Conservation (phyloP, 306 rosid genomes). For the Trifolium subterraneum region DNA sequence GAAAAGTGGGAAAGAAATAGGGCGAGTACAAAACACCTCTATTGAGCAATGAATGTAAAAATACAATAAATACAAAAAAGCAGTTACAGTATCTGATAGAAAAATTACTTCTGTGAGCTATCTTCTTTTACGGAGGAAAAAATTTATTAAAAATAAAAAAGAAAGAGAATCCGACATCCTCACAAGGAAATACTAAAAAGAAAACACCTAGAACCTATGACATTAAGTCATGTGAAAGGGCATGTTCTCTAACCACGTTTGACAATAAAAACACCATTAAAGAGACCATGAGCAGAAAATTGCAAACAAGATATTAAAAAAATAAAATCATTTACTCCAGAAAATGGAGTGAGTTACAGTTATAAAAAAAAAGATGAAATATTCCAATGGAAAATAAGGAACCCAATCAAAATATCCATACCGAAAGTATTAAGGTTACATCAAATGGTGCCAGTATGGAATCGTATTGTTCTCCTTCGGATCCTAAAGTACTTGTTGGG, state of each 20-base stretch:
- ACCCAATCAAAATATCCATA: conserved; percentile 46
- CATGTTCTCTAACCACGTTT: neutral
- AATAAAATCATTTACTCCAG: neutral
- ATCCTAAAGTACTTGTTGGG: conserved; percentile 39
- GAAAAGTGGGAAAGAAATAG: neutral
- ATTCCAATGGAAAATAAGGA: neutral
- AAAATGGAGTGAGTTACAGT: neutral
- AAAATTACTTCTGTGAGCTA: neutral
- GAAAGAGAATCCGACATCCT: neutral
- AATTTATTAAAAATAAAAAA: neutral
- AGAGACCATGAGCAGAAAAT: conserved; percentile 24
- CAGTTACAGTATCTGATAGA: conserved; percentile 2
- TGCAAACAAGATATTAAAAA: neutral
- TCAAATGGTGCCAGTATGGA: conserved; percentile 86
- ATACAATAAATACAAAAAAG: conserved; percentile 28
- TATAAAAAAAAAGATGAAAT: conserved; percentile 20
- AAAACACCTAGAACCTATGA: conserved; percentile 19
- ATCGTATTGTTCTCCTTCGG: conserved; percentile 49
- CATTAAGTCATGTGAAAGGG: conserved; percentile 2
- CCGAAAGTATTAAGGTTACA: conserved; percentile 72
- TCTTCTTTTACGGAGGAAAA: neutral
- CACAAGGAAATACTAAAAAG: conserved; percentile 19
- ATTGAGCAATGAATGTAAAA: conserved; percentile 18
- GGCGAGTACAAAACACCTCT: conserved; percentile 30
- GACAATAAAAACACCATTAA: conserved; percentile 19